phyloP scores from a whole-genome alignment of 2,329 filamentous ascomycete genomes.

The Trichoderma endophyticum region DNA sequence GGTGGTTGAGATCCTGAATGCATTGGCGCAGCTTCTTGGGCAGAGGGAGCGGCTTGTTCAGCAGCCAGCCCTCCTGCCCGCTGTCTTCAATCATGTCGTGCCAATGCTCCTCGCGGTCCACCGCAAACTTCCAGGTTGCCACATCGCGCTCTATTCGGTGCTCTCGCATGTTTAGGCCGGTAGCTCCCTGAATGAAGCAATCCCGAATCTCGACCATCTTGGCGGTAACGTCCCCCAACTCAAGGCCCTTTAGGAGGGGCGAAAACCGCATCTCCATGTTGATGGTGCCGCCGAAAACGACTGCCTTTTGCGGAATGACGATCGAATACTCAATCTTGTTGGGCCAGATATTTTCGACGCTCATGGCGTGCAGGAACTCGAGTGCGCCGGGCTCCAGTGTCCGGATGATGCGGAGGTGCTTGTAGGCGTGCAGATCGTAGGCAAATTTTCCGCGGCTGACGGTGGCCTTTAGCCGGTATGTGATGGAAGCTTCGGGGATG shows the following conservation, averaged over 20 bases:
- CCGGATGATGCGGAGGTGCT: constrained; percentile 73
- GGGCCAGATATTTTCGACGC: constrained; percentile 95
- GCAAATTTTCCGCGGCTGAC: constrained; percentile 83
- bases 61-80: constrained; percentile 62
- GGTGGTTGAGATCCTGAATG: constrained; percentile 83
- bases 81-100: constrained; percentile 66
- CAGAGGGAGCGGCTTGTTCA: constrained; percentile 63
- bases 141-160: constrained; percentile 65
- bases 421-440: constrained; percentile 79
- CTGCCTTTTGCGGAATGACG: constrained; percentile 86
- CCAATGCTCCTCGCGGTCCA: constrained; percentile 61
- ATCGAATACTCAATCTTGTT: constrained; percentile 98
- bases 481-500: constrained; percentile 77
- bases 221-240: constrained; percentile 77
- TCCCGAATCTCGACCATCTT: constrained; percentile 78
- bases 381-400: constrained; percentile 73
- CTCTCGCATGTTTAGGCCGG: constrained; percentile 48
- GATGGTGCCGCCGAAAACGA: constrained; percentile 87
- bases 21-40: constrained; percentile 80
- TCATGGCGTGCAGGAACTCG: constrained; percentile 83
- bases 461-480: constrained; percentile 88
- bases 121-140: constrained; percentile 54
- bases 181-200: constrained; percentile 51
- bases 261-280: constrained; percentile 83
- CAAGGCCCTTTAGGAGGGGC: constrained; percentile 82